Conservation (phyloP, 352 stramenopile genomes). For the Globisporangium yorkense region DNA sequence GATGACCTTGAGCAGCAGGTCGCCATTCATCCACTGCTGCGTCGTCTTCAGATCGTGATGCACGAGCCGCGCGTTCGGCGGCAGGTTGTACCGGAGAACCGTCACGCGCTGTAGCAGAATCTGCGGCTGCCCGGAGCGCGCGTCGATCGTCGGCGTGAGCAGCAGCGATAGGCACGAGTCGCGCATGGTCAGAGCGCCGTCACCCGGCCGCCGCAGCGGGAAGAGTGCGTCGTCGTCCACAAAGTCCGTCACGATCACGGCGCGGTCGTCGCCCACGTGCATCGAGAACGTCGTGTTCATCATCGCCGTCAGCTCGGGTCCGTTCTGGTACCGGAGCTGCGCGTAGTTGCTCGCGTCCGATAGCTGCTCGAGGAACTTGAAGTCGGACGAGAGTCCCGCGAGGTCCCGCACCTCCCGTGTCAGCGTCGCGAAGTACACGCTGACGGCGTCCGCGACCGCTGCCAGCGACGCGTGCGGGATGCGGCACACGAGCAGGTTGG, state of each 20-base stretch:
- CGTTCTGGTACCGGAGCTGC: constrained; percentile 40
- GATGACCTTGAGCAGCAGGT: constrained; percentile 51
- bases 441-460: constrained; percentile 21
- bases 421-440: constrained; percentile 36
- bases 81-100: constrained; percentile 43
- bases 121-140: constrained; percentile 22
- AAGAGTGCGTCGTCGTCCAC: constrained; percentile 34
- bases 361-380: constrained; percentile 27
- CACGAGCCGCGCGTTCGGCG: constrained; percentile 32
- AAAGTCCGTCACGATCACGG: constrained; percentile 39
- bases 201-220: constrained; percentile 23
- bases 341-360: constrained; percentile 24
- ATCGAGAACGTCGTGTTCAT: constrained; percentile 37
- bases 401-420: constrained; percentile 25
- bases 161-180: constrained; percentile 30
- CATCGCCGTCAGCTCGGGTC: constrained; percentile 22
- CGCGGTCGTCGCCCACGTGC: constrained; percentile 22
- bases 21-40: constrained; percentile 48
- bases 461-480: constrained; percentile 34
- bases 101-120: constrained; percentile 43
- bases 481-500: constrained; percentile 42
- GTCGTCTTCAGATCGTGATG: constrained; percentile 44
- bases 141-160: constrained; percentile 26
- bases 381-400: constrained; percentile 21
- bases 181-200: constrained; percentile 11